Conservation (phyloP, 2,329 filamentous ascomycete genomes). For the Penicillium sp. region DNA sequence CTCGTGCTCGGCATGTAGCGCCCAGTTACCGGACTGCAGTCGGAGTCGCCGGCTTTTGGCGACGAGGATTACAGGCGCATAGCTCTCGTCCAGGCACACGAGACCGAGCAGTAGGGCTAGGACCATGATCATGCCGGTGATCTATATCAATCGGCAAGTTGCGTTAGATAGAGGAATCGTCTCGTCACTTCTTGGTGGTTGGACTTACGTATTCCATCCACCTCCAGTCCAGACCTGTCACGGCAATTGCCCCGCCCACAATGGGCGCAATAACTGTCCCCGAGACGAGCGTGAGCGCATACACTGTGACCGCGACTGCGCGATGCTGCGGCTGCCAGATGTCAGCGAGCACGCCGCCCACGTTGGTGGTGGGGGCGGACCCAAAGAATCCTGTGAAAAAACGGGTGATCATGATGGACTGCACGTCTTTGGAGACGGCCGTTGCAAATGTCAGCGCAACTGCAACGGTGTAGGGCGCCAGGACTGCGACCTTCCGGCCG, state of each 20-base stretch:
- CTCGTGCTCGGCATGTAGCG: constrained; percentile 47
- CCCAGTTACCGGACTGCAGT: constrained; percentile 38
- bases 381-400: constrained; percentile 50
- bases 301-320: constrained; percentile 38
- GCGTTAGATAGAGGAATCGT: no score
- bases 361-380: constrained; percentile 45
- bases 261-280: constrained; percentile 45
- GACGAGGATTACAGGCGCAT: constrained; percentile 40
- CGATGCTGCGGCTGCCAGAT: constrained; percentile 41
- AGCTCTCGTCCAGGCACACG: constrained; percentile 40
- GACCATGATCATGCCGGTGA: constrained; percentile 40
- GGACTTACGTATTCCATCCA: constrained; percentile 22
- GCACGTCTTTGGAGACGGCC: constrained; percentile 39
- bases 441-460: constrained; percentile 58
- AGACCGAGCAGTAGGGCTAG: constrained; percentile 14
- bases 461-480: constrained; percentile 53
- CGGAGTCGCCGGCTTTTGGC: constrained; percentile 40
- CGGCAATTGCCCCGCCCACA: constrained; percentile 41
- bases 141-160: constrained; percentile 39
- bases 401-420: constrained; percentile 40
- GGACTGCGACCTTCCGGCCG: constrained; percentile 50
- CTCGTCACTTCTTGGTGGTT: no score
- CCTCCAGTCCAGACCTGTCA: constrained; percentile 43
- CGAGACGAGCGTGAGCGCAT: constrained; percentile 31
- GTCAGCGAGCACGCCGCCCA: constrained; percentile 45